These are phyloP conservation scores for Elsinoe perseae DNA, from an alignment of 2,329 filamentous ascomycete genomes.

Conservation along the genomic window DNA sequence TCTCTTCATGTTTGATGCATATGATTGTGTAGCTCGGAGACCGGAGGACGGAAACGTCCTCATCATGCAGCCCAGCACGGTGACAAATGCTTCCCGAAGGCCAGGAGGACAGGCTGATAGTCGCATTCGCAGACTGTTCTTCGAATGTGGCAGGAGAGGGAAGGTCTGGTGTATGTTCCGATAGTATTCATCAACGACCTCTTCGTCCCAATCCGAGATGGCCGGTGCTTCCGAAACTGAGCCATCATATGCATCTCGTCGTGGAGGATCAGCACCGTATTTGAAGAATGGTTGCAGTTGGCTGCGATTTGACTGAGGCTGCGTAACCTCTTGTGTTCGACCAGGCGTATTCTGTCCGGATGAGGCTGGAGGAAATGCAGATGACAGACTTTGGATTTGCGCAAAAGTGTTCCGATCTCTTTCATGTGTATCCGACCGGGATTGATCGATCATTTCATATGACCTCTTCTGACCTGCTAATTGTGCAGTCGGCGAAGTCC, in stretches of 20 bases:
- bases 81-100: conserved; percentile 57
- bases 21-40: conserved; percentile 29
- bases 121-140: conserved; percentile 48
- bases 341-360: conserved; percentile 1
- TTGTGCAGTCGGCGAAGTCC: neutral
- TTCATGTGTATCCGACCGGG: neutral
- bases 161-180: conserved; percentile 58
- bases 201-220: conserved; percentile 40
- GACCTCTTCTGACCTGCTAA: conserved; percentile 12
- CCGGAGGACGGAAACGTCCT: conserved; percentile 42
- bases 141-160: conserved; percentile 55
- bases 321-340: neutral
- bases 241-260: conserved; percentile 26
- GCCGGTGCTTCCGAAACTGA: conserved; percentile 21
- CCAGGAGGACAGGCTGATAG: conserved; percentile 49
- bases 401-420: neutral
- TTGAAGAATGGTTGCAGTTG: conserved; percentile 29
- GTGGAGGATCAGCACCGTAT: conserved; percentile 23
- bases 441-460: conserved; percentile 5
- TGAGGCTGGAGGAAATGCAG: neutral
- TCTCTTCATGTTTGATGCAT: conserved; percentile 33
- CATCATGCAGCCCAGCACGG: conserved; percentile 54
- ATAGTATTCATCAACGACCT: conserved; percentile 48
- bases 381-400: neutral
- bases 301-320: neutral